Evolutionary conservation across 2,329 filamentous ascomycete species (phyloP), one percentile per base, ranked within the genome.

Genomic region (Samsoniella hepiali): DNA sequence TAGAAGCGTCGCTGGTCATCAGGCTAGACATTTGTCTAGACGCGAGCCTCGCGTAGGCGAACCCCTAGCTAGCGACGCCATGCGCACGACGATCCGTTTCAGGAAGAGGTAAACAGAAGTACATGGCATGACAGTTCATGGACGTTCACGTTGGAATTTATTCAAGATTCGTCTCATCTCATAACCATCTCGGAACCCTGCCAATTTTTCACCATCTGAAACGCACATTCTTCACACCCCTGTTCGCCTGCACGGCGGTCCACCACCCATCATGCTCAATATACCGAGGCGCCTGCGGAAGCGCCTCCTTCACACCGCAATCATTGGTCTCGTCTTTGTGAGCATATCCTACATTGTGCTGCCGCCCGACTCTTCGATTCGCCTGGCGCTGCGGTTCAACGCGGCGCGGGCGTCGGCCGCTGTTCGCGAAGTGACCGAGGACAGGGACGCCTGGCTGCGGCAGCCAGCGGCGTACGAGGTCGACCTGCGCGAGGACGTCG

Each of bases 401-500:
- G 49, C 63, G 10, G 67, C 69, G 34, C 73, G 76, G n/a, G 58
- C 75, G 40, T 66, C 71, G 49, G 72, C 74, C 58, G 63, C 69
- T 31, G 63, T 78, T 17, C 71, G 70, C 34, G 68, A 67, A 31
- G 66, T 71, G 8, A 63, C 69, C 42, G 67, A 69, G 15, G 68
- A 72, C 36, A 70, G 71, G 68, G 79, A 82, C 63, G 75, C 76
- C 36, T 81, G 79, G 76, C 71, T 83, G 22, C 74, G 72, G 67
- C 66, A 71, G 67, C 67, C 73, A 58, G 74, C 75, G n/a, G 66
- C 65, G n/a, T 77, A 78, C 62, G 75, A 78, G 3, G 71, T 84
- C 62, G 75, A 82, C 62, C 71, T 80, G 42, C 71, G 72, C 58
- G 72, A 73, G 44, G 82, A 85, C 62, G 76, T 84, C 8, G 81